Evolutionary conservation across 2,329 filamentous ascomycete genomes (phyloP), one percentile per base, ranked within the genome.

Genomic region (Claviceps quebecensis): DNA sequence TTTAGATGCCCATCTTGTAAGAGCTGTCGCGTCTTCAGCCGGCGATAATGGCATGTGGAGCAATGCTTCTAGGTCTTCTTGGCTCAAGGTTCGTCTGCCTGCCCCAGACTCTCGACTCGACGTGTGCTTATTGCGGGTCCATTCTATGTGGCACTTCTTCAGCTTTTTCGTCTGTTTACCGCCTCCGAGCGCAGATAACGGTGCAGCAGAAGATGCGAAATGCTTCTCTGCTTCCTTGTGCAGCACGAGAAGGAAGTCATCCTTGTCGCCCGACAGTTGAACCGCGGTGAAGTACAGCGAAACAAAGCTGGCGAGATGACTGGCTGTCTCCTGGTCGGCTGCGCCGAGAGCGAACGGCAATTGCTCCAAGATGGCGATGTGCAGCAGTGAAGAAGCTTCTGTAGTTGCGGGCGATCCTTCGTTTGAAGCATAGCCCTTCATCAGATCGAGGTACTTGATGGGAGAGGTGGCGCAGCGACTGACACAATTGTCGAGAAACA

Each of bases 401-500:
- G 50, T 49, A 4, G 57, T 49, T 1, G 52, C 39, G 2, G 62
- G 55, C n/a, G 66, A 57, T 41, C 63, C 56, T 44, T 59, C 59
- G 13, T 61, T 61, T 3, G 58, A 57, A 4, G 61, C 47, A 37
- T 64, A 65, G 41, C 79, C 74, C 50, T 81, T 74, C 26, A 87
- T 66, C 60, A 81, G 71, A 54, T 93, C 85, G 29, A 93, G 80
- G 60, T 95, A 91, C 62, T 88, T 94, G 60, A 94, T 83, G 0
- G 88, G 86, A 23, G 84, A 83, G 2, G 71, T 81, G 16, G 83
- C 82, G 57, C 87, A 86, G 23, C 90, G 80, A 34, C 80, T 80
- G 49, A 87, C 73, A 64, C 87, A 94, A 55, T 94, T 89, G 61
- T 96, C 90, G 26, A 96, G 65, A 61, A 93, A 94, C 0, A 72